Evolutionary conservation across 768 basidiomycete genomes (phyloP).

Genomic region (Tricholoma sp.): DNA sequence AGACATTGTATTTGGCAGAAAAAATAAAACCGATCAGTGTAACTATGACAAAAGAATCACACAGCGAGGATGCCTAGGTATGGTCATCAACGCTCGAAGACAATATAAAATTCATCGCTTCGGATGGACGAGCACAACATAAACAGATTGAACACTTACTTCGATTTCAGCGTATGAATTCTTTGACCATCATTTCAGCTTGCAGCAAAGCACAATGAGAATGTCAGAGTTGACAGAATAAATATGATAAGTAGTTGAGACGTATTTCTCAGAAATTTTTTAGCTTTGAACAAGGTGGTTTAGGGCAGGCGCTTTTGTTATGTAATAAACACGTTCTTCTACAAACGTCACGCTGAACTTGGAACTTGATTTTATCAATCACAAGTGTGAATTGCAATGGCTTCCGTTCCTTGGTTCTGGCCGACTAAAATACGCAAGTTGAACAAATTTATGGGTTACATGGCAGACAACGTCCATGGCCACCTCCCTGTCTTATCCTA

Average conservation of each 20-base stretch:
- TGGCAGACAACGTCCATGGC: too few species aligned
- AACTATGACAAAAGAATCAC: constrained; percentile 82
- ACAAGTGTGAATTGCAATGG: too few species aligned
- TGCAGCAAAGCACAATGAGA: neutral
- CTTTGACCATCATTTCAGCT: neutral
- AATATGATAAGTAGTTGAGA: neutral
- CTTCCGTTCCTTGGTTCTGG: too few species aligned
- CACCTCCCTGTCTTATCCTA: too few species aligned
- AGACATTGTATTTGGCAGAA: constrained; percentile 8
- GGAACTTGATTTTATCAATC: too few species aligned
- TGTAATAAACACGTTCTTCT: neutral
- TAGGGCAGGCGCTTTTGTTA: neutral
- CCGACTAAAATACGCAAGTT: too few species aligned
- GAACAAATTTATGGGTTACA: too few species aligned
- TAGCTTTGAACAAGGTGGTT: neutral
- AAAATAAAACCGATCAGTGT: constrained; percentile 65
- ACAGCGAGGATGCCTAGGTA: constrained; percentile 52
- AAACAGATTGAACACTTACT: neutral
- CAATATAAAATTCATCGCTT: constrained; percentile 52
- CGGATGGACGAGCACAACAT: constrained; percentile 16
- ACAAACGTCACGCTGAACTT: too few species aligned
- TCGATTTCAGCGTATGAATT: neutral
- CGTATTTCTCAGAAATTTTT: neutral
- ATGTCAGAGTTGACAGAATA: neutral
- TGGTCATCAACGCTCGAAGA: constrained; percentile 45